phyloP scores from a whole-genome alignment of 2,329 filamentous ascomycete genomes.

The Arthroderma sp. region DNA sequence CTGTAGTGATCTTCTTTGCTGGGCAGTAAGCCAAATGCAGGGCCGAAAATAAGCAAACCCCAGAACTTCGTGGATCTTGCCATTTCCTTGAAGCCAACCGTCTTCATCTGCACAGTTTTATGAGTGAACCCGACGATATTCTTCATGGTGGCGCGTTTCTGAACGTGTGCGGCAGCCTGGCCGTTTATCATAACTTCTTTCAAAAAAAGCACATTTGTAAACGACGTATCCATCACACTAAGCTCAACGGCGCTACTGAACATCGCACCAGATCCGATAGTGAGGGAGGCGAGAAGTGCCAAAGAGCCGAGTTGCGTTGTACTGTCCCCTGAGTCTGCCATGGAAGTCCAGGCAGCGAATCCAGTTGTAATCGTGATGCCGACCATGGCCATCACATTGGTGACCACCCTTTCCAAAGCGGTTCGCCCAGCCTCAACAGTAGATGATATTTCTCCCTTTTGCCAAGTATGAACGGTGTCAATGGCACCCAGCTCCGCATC shows the following conservation, averaged over 20 bases:
- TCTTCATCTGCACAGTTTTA: conserved; percentile 5
- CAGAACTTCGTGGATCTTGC: conserved; percentile 4
- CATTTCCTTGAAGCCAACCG: conserved; percentile 3
- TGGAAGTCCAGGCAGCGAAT: conserved; percentile 6
- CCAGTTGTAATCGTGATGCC: conserved; percentile 8
- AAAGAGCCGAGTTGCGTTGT: conserved; percentile 6
- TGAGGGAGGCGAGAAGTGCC: conserved; percentile 6
- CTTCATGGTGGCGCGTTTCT: conserved; percentile 7
- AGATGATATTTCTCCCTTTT: conserved; percentile 5
- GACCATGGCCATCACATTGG: conserved; percentile 6
- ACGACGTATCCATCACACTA: conserved; percentile 6
- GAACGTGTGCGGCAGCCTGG: conserved; percentile 5
- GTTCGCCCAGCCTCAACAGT: conserved; percentile 5
- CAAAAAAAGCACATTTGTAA: conserved; percentile 5
- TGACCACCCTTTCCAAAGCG: conserved; percentile 5
- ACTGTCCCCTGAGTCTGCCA: conserved; percentile 2
- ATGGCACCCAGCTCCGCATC: conserved; percentile 6
- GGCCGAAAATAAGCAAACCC: conserved; percentile 5
- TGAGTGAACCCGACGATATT: conserved; percentile 6
- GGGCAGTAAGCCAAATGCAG: conserved; percentile 4
- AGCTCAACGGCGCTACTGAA: conserved; percentile 8
- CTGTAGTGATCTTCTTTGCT: conserved; percentile 6
- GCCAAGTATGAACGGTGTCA: conserved; percentile 3
- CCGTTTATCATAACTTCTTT: conserved; percentile 6
- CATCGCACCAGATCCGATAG: conserved; percentile 6